Conservation (phyloP, 805 yeast species). For the Lachancea meyersii region DNA sequence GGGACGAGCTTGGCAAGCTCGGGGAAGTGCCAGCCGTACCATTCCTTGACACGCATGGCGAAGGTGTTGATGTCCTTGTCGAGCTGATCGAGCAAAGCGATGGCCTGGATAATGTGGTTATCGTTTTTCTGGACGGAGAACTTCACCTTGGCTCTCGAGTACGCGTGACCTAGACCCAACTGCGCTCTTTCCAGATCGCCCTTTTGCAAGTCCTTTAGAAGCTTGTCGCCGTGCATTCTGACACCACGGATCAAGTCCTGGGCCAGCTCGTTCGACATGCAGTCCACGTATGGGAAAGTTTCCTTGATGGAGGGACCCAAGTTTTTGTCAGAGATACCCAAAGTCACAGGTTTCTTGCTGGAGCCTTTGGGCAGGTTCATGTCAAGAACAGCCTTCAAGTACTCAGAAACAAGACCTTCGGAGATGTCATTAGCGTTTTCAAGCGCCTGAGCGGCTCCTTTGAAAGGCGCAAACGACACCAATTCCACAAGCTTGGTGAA, state of each 20-base stretch:
- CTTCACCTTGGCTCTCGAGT: constrained; percentile 98
- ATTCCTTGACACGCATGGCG: constrained; percentile 94
- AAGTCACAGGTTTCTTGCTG: constrained; percentile 55
- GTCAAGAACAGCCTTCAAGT: constrained; percentile 82
- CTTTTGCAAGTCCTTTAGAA: constrained; percentile 83
- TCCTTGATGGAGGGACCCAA: constrained; percentile 97
- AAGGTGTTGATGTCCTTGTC: constrained; percentile 98
- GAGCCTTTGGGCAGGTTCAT: constrained; percentile 75
- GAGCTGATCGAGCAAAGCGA: constrained; percentile 92
- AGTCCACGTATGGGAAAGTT: constrained; percentile 78
- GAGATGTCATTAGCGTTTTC: constrained; percentile 97
- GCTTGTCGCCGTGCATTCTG: constrained; percentile 81
- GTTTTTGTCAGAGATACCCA: constrained; percentile 91
- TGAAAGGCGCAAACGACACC: constrained; percentile 95
- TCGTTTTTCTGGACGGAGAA: constrained; percentile 97
- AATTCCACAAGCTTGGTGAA: constrained; percentile 91
- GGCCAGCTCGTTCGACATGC: constrained; percentile 83
- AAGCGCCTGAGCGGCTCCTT: constrained; percentile 98
- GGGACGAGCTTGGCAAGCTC: constrained; percentile 88
- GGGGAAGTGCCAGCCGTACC: constrained; percentile 99
- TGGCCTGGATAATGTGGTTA: constrained; percentile 98
- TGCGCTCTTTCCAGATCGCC: constrained; percentile 98
- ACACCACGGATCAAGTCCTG: constrained; percentile 95
- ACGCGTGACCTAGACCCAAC: constrained; percentile 97
- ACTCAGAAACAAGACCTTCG: constrained; percentile 93